These are phyloP conservation scores for Phytopythium litorale DNA, from an alignment of 352 stramenopile species.

Conservation along the genomic window DNA sequence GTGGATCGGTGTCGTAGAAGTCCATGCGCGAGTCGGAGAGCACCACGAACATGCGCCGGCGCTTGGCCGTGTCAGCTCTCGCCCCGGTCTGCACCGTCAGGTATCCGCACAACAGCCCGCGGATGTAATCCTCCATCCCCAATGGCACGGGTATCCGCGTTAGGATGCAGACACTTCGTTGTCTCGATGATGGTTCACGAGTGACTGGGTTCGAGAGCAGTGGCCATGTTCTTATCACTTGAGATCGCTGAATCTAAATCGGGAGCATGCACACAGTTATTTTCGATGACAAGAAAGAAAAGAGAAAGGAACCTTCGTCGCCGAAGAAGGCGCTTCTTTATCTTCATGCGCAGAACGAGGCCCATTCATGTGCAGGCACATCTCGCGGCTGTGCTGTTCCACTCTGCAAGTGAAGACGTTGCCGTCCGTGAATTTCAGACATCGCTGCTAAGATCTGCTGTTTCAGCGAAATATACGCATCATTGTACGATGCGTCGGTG, in stretches of 20 bases:
- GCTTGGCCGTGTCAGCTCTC: slow-evolving; percentile 36
- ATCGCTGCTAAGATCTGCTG: not conserved
- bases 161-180: not conserved
- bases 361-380: not conserved
- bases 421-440: too few relatives aligned
- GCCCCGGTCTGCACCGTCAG: slow-evolving; percentile 55
- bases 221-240: not conserved
- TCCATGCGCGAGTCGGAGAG: slow-evolving; percentile 74
- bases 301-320: not conserved
- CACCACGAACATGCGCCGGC: slow-evolving; percentile 62
- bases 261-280: not conserved
- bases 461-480: not conserved
- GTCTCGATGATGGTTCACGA: not conserved
- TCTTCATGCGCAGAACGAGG: not conserved
- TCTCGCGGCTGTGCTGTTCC: not conserved
- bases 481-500: not conserved
- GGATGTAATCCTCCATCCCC: slow-evolving; percentile 74
- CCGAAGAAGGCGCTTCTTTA: not conserved
- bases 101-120: slow-evolving; percentile 61
- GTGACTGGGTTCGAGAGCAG: not conserved
- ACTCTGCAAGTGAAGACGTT: not conserved
- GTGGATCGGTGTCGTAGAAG: slow-evolving; percentile 61
- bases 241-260: not conserved
- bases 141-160: not conserved
- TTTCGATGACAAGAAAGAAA: not conserved